phyloP scores from a whole-genome alignment of 495 filamentous ascomycete species.

The Penicillium lividum region DNA sequence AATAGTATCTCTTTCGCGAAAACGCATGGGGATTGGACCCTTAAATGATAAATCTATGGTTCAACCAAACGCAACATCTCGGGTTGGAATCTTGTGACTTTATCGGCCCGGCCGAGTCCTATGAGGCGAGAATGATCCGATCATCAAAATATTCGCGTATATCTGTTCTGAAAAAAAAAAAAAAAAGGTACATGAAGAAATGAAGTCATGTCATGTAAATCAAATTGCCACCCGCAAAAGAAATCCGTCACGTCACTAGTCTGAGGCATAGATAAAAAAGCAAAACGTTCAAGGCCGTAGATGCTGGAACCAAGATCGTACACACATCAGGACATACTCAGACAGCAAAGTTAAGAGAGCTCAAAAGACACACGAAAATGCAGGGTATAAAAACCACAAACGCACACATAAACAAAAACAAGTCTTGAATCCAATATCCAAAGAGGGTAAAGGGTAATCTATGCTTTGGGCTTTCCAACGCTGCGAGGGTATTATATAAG shows the following conservation, averaged over 20 bases:
- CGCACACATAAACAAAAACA: background rate
- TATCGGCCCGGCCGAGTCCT: constrained; percentile 4
- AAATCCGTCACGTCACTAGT: constrained; percentile 1
- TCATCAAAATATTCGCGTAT: background rate
- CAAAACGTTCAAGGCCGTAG: constrained; percentile 9
- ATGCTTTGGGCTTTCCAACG: constrained; percentile 30
- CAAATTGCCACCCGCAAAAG: constrained; percentile 18
- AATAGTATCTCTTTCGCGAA: background rate
- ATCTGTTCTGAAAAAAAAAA: background rate
- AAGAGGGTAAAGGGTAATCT: constrained; percentile 21
- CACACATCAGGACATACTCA: constrained; percentile 34
- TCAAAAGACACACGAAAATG: constrained; percentile 20
- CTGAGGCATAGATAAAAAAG: constrained; percentile 6
- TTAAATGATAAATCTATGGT: background rate
- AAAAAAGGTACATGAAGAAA: background rate
- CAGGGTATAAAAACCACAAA: constrained; percentile 34
- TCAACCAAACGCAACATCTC: constrained; percentile 11
- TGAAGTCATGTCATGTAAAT: constrained; percentile 1
- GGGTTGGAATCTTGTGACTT: background rate
- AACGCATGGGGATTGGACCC: background rate
- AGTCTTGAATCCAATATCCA: constrained; percentile 13
- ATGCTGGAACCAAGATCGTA: constrained; percentile 35
- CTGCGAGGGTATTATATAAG: constrained; percentile 35
- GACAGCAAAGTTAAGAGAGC: constrained; percentile 20
- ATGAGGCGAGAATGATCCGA: background rate